Percentiles rank a stretch among this genome's conserved stretches.
Evolutionary conservation across 805 yeast genomes (phyloP).

Genomic region (Metschnikowia continentalis): DNA sequence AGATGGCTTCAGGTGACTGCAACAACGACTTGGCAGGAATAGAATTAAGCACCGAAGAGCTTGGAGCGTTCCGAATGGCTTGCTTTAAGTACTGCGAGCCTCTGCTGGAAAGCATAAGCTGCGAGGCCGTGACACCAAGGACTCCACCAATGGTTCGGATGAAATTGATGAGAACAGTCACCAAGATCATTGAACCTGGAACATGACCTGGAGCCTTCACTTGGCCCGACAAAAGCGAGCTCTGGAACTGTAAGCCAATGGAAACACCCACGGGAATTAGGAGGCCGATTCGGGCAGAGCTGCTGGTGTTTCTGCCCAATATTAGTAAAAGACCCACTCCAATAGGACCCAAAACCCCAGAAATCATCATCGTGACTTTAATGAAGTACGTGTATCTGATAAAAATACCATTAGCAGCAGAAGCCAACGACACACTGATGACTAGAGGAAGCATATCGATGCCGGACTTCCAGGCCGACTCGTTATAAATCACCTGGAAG

Average conservation of each 20-base stretch:
- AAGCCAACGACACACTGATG: constrained; percentile 29
- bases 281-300: constrained; percentile 27
- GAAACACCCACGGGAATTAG: constrained; percentile 33
- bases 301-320: constrained; percentile 21
- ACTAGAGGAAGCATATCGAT: constrained; percentile 34
- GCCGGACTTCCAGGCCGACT: constrained; percentile 35
- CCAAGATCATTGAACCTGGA: constrained; percentile 34
- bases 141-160: constrained; percentile 31
- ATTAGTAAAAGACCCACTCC: constrained; percentile 34
- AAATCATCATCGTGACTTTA: constrained; percentile 29
- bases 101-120: constrained; percentile 22
- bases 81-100: constrained; percentile 11
- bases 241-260: constrained; percentile 35
- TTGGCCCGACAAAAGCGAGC: constrained; percentile 34
- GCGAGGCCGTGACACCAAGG: constrained; percentile 29
- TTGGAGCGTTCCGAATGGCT: constrained; percentile 5
- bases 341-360: constrained; percentile 28
- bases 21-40: constrained; percentile 10
- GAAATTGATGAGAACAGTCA: constrained; percentile 33
- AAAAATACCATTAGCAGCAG: constrained; percentile 30
- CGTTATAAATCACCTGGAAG: constrained; percentile 36
- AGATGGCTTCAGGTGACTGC: constrained; percentile 26
- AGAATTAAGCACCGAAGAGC: constrained; percentile 2
- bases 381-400: constrained; percentile 26
- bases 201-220: constrained; percentile 33